These are phyloP conservation scores for Erysimum cheiranthoides DNA, from an alignment of 345 rosid species.

Conservation along the genomic window DNA sequence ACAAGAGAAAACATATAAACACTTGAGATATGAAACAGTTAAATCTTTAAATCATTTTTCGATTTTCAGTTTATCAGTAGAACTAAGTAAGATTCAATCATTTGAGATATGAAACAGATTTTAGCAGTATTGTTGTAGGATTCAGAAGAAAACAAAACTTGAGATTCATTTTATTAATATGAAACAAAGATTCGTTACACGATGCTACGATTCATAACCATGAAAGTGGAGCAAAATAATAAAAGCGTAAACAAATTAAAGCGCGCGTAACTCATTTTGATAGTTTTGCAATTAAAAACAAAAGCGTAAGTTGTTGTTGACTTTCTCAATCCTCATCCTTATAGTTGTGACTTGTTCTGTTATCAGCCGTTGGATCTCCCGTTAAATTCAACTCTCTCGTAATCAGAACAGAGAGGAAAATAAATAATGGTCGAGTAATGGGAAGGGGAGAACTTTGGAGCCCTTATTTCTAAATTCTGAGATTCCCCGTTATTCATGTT, in stretches of 20 bases:
- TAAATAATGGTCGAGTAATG: background rate
- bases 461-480: background rate
- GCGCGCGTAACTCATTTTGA: too few relatives aligned
- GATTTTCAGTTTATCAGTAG: too few relatives aligned
- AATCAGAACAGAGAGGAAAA: constrained; percentile 11
- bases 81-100: too few relatives aligned
- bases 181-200: background rate
- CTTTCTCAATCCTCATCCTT: background rate
- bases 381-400: constrained; percentile 5
- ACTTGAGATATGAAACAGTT: too few relatives aligned
- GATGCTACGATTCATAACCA: background rate
- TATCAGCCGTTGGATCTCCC: background rate
- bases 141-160: too few relatives aligned
- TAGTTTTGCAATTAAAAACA: too few relatives aligned
- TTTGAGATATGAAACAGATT: too few relatives aligned
- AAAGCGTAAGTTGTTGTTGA: background rate
- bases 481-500: background rate
- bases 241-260: background rate
- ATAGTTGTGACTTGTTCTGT: background rate
- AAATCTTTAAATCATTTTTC: too few relatives aligned
- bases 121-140: too few relatives aligned
- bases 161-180: background rate
- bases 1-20: too few relatives aligned
- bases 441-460: constrained; percentile 1
- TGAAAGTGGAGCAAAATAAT: background rate